These are phyloP conservation scores for Neofusicoccum parvum DNA, from an alignment of 2,329 filamentous ascomycete species.

Conservation along the genomic window DNA sequence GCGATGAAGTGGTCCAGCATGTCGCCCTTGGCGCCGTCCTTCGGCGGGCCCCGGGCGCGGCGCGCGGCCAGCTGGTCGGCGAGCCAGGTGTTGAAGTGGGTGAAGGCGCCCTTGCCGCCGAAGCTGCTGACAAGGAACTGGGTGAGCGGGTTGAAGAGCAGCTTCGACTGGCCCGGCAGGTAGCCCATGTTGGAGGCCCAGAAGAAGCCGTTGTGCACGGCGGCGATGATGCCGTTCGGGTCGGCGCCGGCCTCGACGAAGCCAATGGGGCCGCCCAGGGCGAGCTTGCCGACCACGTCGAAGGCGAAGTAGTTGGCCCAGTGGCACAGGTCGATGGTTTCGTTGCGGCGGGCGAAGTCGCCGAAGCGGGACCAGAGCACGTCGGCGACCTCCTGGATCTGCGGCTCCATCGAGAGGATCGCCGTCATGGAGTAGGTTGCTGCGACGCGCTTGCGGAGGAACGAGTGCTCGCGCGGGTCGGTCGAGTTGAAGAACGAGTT, in stretches of 20 bases:
- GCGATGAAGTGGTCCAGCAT: conserved; percentile 10
- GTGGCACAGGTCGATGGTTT: conserved; percentile 48
- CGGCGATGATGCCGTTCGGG: not conserved
- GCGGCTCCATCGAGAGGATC: not conserved
- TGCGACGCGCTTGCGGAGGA: not conserved
- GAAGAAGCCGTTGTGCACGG: not conserved
- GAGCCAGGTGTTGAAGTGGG: not conserved
- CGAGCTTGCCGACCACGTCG: not conserved
- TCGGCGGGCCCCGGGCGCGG: not conserved
- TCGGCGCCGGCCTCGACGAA: not conserved
- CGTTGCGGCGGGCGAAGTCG: conserved; percentile 56
- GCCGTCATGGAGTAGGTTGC: not conserved
- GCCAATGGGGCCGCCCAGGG: not conserved
- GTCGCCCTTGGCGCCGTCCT: not conserved
- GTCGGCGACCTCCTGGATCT: not conserved
- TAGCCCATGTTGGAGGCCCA: not conserved
- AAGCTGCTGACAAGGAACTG: not conserved
- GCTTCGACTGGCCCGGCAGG: not conserved
- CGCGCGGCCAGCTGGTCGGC: not conserved
- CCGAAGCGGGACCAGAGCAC: conserved; percentile 39
- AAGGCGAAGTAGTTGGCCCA: not conserved
- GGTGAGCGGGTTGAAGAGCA: not conserved
- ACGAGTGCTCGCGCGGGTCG: not conserved
- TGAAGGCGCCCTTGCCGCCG: not conserved
- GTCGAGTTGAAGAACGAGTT: conserved; percentile 6